A percentile compares a stretch with the other conserved stretches of the same genome.
phyloP scores from a whole-genome alignment of 139 green algal genomes.

The Bryopsis sp. region DNA sequence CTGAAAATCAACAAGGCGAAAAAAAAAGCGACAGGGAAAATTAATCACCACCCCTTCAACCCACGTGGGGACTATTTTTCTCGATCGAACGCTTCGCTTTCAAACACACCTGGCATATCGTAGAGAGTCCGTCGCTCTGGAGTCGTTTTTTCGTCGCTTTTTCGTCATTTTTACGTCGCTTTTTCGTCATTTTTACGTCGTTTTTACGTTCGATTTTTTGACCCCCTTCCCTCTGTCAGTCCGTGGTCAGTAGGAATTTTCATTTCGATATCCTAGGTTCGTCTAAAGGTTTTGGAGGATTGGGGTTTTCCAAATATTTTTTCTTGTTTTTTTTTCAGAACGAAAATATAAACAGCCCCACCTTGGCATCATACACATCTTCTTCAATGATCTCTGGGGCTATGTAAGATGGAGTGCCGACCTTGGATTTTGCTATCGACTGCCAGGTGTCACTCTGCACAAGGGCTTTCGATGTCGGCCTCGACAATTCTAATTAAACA shows the following conservation, averaged over 20 bases:
- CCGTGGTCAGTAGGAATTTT: too few relatives aligned
- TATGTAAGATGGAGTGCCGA: constrained; percentile 77
- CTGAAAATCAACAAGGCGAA: constrained; percentile 27
- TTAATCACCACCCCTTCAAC: not conserved
- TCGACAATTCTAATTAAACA: not conserved
- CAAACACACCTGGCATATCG: too few relatives aligned
- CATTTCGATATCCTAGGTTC: too few relatives aligned
- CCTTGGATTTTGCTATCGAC: constrained; percentile 9
- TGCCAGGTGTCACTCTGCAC: not conserved
- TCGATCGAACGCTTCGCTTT: constrained; percentile 20
- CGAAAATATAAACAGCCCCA: constrained; percentile 67
- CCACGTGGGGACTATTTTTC: not conserved
- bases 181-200: too few relatives aligned
- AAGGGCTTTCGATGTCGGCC: not conserved
- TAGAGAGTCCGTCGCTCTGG: too few relatives aligned
- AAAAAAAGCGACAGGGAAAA: not conserved
- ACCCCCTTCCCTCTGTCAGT: too few relatives aligned
- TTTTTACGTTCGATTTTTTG: too few relatives aligned
- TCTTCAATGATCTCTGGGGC: constrained; percentile 78
- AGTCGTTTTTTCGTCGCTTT: too few relatives aligned
- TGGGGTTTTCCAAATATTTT: too few relatives aligned
- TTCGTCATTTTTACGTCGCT: too few relatives aligned
- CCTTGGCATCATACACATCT: constrained; percentile 59
- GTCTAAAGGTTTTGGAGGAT: too few relatives aligned
- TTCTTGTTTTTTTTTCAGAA: too few relatives aligned